Conservation (phyloP, 129 eudicot species). For the Ambrosia artemisiifolia region DNA sequence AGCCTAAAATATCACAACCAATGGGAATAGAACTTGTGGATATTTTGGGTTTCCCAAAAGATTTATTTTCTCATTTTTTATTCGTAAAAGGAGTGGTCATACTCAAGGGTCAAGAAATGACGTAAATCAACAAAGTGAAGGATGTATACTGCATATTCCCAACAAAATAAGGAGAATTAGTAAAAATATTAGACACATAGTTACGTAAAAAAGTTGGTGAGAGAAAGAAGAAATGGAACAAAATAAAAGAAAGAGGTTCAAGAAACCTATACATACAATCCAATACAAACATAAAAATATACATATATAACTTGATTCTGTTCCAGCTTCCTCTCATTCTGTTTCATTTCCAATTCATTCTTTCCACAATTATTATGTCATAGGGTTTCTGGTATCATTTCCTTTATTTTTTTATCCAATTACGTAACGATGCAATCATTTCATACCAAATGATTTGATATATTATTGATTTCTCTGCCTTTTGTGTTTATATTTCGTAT, state of each 20-base stretch:
- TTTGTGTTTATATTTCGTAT: conserved; percentile 3
- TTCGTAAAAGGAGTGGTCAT: background rate
- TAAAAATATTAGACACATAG: background rate
- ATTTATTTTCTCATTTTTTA: background rate
- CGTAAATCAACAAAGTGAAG: background rate
- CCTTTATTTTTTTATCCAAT: background rate
- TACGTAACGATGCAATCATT: conserved; percentile 3
- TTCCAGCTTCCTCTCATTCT: conserved; percentile 17
- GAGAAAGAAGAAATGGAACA: conserved; percentile 14
- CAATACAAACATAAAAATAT: background rate
- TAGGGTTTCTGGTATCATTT: conserved; percentile 35
- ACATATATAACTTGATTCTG: conserved; percentile 12
- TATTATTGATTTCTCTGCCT: conserved; percentile 21
- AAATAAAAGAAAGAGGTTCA: conserved; percentile 20
- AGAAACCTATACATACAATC: conserved; percentile 29
- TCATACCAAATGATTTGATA: conserved; percentile 28
- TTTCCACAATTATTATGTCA: conserved; percentile 18
- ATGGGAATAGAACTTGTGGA: background rate
- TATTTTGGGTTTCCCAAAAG: too few relatives aligned
- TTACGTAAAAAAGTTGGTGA: conserved; percentile 23
- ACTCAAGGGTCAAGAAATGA: background rate
- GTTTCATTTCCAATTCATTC: conserved; percentile 23
- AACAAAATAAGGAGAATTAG: background rate
- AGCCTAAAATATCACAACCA: background rate
- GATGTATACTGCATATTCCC: background rate